phyloP scores from a whole-genome alignment of 441 rosid species.

The Adansonia grandidieri region DNA sequence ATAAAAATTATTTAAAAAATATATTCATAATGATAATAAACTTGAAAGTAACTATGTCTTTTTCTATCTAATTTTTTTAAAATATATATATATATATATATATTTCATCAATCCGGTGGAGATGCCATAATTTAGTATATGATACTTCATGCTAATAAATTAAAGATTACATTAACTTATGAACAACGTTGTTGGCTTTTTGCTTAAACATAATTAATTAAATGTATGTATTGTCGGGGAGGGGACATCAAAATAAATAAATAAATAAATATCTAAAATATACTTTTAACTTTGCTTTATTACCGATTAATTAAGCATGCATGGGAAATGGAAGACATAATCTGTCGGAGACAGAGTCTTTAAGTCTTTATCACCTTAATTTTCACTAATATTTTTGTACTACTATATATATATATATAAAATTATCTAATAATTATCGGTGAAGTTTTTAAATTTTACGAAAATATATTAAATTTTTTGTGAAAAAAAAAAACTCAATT shows the following conservation, averaged over 20 bases:
- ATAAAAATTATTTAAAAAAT: too few relatives aligned
- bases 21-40: too few relatives aligned
- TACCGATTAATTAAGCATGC: slow-evolving; percentile 1
- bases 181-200: slow-evolving; percentile 31
- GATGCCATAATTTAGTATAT: too few relatives aligned
- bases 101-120: too few relatives aligned
- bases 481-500: too few relatives aligned
- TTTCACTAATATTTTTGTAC: background rate
- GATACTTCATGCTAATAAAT: slow-evolving; percentile 7
- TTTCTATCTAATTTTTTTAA: too few relatives aligned
- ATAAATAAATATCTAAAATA: background rate
- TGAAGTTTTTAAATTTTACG: background rate
- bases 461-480: too few relatives aligned
- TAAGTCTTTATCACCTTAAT: background rate
- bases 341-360: background rate
- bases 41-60: too few relatives aligned
- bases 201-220: slow-evolving; percentile 40
- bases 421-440: background rate
- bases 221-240: slow-evolving; percentile 26
- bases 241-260: slow-evolving; percentile 18
- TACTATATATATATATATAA: background rate
- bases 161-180: slow-evolving; percentile 11
- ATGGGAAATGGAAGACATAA: background rate
- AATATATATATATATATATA: too few relatives aligned
- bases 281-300: background rate